A percentile compares a stretch with the other conserved stretches of the same genome.
These are phyloP conservation scores for Neurospora crassa DNA, from an alignment of 2,329 filamentous ascomycete species.

Conservation along the genomic window DNA sequence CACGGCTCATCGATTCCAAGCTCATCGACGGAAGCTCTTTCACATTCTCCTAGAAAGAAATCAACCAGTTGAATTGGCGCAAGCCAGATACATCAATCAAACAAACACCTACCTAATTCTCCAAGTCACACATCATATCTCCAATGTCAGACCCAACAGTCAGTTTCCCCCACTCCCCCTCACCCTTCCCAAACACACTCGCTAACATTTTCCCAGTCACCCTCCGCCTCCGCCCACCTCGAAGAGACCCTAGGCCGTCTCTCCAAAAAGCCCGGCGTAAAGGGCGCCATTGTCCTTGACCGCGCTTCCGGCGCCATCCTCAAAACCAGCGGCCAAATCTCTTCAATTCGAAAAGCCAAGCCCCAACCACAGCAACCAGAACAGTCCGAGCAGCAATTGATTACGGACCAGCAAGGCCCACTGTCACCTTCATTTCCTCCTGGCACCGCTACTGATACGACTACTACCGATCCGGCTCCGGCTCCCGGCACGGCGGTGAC, in stretches of 20 bases:
- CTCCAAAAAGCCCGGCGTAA: slow-evolving; percentile 69
- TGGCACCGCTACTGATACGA: too few species aligned
- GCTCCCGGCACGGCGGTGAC: slow-evolving; percentile 6
- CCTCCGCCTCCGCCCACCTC: slow-evolving; percentile 43
- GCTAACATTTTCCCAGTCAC: background rate
- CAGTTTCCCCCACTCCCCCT: background rate
- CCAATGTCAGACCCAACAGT: slow-evolving; percentile 13
- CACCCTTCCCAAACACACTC: background rate
- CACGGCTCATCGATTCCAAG: background rate
- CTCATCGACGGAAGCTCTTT: background rate
- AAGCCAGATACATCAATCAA: background rate
- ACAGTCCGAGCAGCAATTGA: slow-evolving; percentile 3
- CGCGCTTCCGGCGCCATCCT: slow-evolving; percentile 63
- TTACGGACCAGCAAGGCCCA: background rate
- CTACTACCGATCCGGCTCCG: too few species aligned
- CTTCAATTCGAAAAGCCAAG: slow-evolving; percentile 41
- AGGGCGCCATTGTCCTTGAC: slow-evolving; percentile 67
- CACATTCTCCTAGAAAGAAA: background rate
- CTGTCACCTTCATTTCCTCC: background rate
- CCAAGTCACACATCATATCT: background rate
- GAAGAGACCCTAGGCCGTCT: slow-evolving; percentile 59
- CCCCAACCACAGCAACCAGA: slow-evolving; percentile 3
- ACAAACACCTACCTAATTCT: background rate
- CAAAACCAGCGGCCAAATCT: slow-evolving; percentile 61
- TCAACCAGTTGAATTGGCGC: background rate